A percentile compares a stretch with the other conserved stretches of the same genome.
phyloP scores from a whole-genome alignment of 768 basidiomycete species.

The Lentinula sp. region DNA sequence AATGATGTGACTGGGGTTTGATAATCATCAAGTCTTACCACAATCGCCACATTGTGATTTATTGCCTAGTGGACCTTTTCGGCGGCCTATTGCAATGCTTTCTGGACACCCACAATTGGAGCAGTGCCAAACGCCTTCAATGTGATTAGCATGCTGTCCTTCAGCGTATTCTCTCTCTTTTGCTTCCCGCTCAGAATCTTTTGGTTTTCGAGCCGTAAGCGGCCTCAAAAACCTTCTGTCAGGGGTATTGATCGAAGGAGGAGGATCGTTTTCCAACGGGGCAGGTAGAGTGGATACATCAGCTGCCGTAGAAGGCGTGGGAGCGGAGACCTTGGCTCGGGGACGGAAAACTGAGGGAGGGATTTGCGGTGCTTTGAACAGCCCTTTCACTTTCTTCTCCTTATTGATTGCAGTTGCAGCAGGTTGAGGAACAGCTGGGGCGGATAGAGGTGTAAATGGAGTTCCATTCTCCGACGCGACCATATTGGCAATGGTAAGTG shows the following conservation, averaged over 20 bases:
- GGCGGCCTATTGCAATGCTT: constrained; percentile 73
- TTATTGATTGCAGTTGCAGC: constrained; percentile 38
- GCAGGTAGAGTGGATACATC: constrained; percentile 53
- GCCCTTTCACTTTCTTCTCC: constrained; percentile 63
- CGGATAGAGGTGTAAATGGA: constrained; percentile 42
- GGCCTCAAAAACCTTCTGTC: constrained; percentile 40
- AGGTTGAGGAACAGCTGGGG: constrained; percentile 25
- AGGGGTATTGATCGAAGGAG: constrained; percentile 27
- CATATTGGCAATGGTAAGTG: constrained; percentile 83
- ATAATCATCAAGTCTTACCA: constrained; percentile 46
- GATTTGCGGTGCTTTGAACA: constrained; percentile 68
- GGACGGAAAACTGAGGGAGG: constrained; percentile 49
- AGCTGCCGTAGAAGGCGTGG: constrained; percentile 63
- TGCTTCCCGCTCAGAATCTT: constrained; percentile 75
- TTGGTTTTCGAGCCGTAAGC: constrained; percentile 54
- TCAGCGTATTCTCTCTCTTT: constrained; percentile 81
- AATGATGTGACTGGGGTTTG: constrained; percentile 6
- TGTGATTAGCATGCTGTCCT: constrained; percentile 74
- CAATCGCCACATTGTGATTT: constrained; percentile 91
- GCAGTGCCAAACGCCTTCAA: constrained; percentile 90
- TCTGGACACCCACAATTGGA: constrained; percentile 93
- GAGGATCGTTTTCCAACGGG: constrained; percentile 58
- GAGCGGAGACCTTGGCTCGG: constrained; percentile 52
- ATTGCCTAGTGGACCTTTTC: constrained; percentile 87
- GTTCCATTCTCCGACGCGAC: constrained; percentile 89